These are phyloP conservation scores for Lactarius evosmus DNA, from an alignment of 768 basidiomycete species.

Conservation along the genomic window DNA sequence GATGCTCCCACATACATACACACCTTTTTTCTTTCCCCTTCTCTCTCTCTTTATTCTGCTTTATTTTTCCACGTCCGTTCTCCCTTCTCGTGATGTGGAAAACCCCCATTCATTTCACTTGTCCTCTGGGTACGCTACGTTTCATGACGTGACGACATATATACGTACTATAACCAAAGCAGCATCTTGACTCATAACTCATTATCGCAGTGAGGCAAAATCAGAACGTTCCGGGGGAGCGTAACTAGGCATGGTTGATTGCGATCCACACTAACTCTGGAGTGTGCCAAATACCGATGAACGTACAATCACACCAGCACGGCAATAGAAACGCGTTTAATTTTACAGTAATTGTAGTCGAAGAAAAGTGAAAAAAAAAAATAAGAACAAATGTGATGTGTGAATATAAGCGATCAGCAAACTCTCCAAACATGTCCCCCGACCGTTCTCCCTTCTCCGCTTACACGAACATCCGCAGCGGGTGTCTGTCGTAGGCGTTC, in stretches of 20 bases:
- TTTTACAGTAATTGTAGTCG: constrained; percentile 12
- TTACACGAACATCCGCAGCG: constrained; percentile 79
- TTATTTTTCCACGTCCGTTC: not conserved
- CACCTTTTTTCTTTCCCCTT: not conserved
- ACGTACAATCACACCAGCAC: not conserved
- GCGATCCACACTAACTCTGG: too few species aligned
- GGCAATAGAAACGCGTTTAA: not conserved
- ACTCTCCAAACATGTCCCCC: too few species aligned
- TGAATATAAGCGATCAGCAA: not conserved
- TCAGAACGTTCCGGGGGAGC: not conserved
- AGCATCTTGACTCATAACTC: not conserved
- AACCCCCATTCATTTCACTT: not conserved
- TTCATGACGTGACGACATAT: constrained; percentile 3
- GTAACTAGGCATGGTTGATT: too few species aligned
- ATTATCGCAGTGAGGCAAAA: not conserved
- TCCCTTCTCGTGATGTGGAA: not conserved
- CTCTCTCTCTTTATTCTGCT: not conserved
- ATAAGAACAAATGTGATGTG: not conserved
- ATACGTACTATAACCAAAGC: constrained; percentile 3
- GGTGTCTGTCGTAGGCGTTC: constrained; percentile 84
- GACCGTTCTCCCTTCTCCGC: not conserved
- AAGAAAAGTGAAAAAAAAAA: not conserved
- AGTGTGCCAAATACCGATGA: too few species aligned
- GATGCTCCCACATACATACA: not conserved
- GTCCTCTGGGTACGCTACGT: constrained; percentile 3